Evolutionary conservation across 2,329 filamentous ascomycete genomes (phyloP), one percentile per base, ranked within the genome.

Genomic region (Scytalidium sp.): DNA sequence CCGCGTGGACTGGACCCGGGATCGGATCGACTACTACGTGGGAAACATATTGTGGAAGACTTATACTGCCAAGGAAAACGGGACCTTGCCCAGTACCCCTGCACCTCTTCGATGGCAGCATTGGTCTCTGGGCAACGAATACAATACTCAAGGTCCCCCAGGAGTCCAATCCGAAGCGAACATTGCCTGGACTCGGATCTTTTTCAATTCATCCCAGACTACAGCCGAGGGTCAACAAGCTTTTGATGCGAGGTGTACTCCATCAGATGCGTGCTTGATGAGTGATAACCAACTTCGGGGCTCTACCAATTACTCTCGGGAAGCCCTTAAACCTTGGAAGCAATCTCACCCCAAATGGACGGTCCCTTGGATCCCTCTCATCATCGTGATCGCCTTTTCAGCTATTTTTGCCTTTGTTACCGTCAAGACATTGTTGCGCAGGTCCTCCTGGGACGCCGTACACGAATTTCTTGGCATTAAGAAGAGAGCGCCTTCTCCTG

Each of bases 191-290:
- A 66, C 71, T 9, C 67, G 74, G n/a, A 61, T 72, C 22, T 77
- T 77, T 56, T 77, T 77, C 66, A 77, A 77, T 54, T 73, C 72
- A 1, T 75, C 74, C 1, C 54, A 65, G 7, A 70, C 66, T 60
- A 71, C 62, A 8, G 47, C 63, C 17, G 55, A 63, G 11, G 53
- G 56, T 5, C 58, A 55, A 23, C 27, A 46, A 21, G 51, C 41
- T 10, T 70, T 67, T 46, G 56, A 61, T 20, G 46, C 53, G 3
- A 59, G 60, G 25, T 72, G 69, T 46, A 49, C 57, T 17, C 21
- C 61, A 11, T 43, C 54, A 3, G 56, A 62, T 29, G 66, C 67
- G 11, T 73, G 70, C 50, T 61, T 57, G 2, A 67, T 49, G 48
- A 47, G 53, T 8, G 42, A 57, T 25, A 52, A 21, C 19, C 51